Conservation (phyloP, 305 asterid genomes). For the Fraxinus greggii region DNA sequence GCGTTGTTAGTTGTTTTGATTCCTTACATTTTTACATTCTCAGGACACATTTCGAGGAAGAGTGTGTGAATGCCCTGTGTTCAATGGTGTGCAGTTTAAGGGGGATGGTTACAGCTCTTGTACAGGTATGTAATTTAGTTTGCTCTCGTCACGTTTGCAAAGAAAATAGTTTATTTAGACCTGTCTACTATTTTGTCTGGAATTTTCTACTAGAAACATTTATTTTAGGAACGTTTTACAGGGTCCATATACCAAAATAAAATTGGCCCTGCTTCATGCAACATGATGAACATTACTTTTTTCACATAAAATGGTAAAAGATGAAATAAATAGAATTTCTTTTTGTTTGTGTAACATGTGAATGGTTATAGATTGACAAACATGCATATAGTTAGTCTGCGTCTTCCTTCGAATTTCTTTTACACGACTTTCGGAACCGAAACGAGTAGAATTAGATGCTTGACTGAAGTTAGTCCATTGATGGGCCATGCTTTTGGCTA, state of each 20-base stretch:
- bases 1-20: constrained; percentile 3
- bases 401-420: not conserved
- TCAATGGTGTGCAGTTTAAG: constrained; percentile 87
- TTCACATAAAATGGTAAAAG: not conserved
- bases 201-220: not conserved
- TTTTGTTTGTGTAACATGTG: not conserved
- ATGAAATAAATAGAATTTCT: not conserved
- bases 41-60: constrained; percentile 95
- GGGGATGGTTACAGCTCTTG: constrained; percentile 96
- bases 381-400: not conserved
- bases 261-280: not conserved
- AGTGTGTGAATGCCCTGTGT: constrained; percentile 91
- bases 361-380: not conserved
- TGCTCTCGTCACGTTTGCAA: not conserved
- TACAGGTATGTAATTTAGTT: constrained; percentile 45
- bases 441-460: not conserved
- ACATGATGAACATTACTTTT: not conserved
- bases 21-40: constrained; percentile 23
- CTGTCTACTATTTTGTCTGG: not conserved
- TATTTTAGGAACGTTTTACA: not conserved
- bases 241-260: not conserved
- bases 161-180: not conserved
- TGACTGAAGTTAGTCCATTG: not conserved
- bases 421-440: not conserved
- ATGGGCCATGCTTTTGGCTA: not conserved